Conservation (phyloP, 2,329 filamentous ascomycete genomes). For the Xylariaceae sp. region DNA sequence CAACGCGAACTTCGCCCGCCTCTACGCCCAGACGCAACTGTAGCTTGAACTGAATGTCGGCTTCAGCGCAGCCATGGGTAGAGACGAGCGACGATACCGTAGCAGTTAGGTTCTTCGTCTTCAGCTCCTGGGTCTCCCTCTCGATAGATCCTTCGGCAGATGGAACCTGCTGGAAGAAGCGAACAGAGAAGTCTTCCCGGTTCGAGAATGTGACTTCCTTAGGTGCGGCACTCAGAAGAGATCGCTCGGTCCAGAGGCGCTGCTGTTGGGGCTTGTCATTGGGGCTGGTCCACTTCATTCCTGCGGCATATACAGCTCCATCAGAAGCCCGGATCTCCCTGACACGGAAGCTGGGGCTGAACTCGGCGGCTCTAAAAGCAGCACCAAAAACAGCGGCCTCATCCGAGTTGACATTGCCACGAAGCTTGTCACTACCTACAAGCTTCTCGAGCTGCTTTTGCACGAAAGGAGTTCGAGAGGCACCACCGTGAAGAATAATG, state of each 20-base stretch:
- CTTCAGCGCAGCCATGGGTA: constrained; percentile 69
- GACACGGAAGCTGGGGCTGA: constrained; percentile 93
- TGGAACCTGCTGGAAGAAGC: constrained; percentile 69
- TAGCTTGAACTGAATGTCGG: constrained; percentile 76
- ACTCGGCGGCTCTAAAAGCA: constrained; percentile 83
- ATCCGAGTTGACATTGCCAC: constrained; percentile 93
- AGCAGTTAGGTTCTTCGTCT: constrained; percentile 79
- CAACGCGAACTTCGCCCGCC: constrained; percentile 74
- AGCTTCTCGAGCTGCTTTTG: constrained; percentile 80
- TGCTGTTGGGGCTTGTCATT: constrained; percentile 70
- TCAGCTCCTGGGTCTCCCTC: constrained; percentile 58
- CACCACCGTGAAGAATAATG: constrained; percentile 88
- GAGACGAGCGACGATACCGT: constrained; percentile 74
- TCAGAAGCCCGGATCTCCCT: constrained; percentile 92
- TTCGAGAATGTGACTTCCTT: constrained; percentile 85
- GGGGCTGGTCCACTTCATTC: constrained; percentile 66
- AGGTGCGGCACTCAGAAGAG: constrained; percentile 64
- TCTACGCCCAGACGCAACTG: constrained; percentile 65
- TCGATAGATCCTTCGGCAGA: constrained; percentile 44
- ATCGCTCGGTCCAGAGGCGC: constrained; percentile 75
- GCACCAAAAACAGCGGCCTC: constrained; percentile 95
- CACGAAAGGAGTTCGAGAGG: constrained; percentile 86
- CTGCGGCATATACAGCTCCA: constrained; percentile 64
- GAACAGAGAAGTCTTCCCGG: constrained; percentile 72
- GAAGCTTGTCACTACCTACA: constrained; percentile 71